Conservation (phyloP, 805 yeast genomes). For the Wickerhamiella azyma region DNA sequence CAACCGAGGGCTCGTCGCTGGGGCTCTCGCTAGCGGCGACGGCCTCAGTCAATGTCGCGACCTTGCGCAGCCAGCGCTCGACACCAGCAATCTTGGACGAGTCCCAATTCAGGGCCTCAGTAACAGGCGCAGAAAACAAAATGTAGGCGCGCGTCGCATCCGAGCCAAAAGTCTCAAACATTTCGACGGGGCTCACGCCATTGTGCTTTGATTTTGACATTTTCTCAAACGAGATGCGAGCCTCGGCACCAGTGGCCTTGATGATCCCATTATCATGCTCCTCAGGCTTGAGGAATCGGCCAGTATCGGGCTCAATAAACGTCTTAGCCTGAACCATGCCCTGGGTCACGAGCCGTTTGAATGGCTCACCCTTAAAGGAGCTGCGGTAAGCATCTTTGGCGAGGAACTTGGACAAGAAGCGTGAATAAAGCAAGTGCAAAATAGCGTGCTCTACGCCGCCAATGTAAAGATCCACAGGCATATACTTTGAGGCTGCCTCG, state of each 20-base stretch:
- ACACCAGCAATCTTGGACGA: constrained; percentile 75
- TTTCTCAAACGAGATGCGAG: constrained; percentile 59
- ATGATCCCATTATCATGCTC: constrained; percentile 39
- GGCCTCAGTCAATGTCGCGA: constrained; percentile 24
- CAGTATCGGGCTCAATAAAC: constrained; percentile 52
- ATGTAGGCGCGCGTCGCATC: constrained; percentile 92
- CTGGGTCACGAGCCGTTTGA: constrained; percentile 68
- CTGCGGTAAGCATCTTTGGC: constrained; percentile 37
- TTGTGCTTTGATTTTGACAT: constrained; percentile 95
- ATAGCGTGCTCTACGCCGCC: constrained; percentile 98
- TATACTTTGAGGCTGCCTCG: constrained; percentile 34
- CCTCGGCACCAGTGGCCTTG: constrained; percentile 36
- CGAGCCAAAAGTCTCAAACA: constrained; percentile 69
- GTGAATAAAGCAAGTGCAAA: constrained; percentile 70
- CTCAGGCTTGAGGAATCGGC: constrained; percentile 62
- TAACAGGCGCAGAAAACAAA: constrained; percentile 79
- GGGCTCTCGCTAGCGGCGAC: background rate
- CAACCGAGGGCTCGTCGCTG: constrained; percentile 19
- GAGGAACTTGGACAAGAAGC: constrained; percentile 75
- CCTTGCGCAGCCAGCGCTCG: constrained; percentile 69
- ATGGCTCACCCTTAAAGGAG: constrained; percentile 59
- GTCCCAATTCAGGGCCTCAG: constrained; percentile 79
- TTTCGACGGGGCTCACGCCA: constrained; percentile 79
- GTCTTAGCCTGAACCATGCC: constrained; percentile 98
- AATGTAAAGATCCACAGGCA: constrained; percentile 83